Base-by-base conservation (phyloP, 2,329 filamentous ascomycete species). In the Zymoseptoria passerinii region DNA sequence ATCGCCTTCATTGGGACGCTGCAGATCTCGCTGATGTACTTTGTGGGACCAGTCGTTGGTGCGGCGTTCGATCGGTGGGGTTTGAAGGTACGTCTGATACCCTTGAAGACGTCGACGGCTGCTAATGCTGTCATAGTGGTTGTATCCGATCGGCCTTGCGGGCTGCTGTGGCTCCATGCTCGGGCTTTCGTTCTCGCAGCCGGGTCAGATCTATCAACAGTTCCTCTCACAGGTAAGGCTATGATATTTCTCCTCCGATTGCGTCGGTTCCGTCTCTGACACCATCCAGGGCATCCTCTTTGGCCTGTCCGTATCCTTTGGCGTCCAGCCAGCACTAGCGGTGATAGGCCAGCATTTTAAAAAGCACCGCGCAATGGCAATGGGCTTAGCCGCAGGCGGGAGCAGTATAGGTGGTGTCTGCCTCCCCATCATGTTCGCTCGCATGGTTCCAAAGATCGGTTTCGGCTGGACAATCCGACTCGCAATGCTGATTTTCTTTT, bases 1-100 rank as follows among this genome's bases (percentile, higher is more conserved):
- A 72, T 80, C 19, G 67, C 77, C 5, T 80, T 77, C 77, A 80
- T 79, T 13, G 67, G 75, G 1, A 77, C 76, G 0, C 58, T 77
- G 5, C 69, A 78, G 55, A 70, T 74, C 8, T 78, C 77, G 61
- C 70, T 78, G 64, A 77, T 86, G 75, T 80, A 78, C 64, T 76
- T 85, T 75, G 79, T 63, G 10, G 61, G 85, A 0, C 83, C 84
- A 0, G 65, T 88, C 7, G 78, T 85, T n/a, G 86, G 86, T 81
- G 76, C 57, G 50, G 56, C 50, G 81, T 83, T 58, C 86, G 86
- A 0, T 83, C 85, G 0, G 77, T 29, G 28, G 28, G 28, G 28
- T 8, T 29, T 29, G 28, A 29, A 29, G 28, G 28, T 29, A 10
- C 28, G 28, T 8, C 28, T 10, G 3, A 29, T 29, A 8, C 8